Base-by-base conservation (phyloP, 2,329 filamentous ascomycete genomes). In the Thermomyces lanuginosus region DNA sequence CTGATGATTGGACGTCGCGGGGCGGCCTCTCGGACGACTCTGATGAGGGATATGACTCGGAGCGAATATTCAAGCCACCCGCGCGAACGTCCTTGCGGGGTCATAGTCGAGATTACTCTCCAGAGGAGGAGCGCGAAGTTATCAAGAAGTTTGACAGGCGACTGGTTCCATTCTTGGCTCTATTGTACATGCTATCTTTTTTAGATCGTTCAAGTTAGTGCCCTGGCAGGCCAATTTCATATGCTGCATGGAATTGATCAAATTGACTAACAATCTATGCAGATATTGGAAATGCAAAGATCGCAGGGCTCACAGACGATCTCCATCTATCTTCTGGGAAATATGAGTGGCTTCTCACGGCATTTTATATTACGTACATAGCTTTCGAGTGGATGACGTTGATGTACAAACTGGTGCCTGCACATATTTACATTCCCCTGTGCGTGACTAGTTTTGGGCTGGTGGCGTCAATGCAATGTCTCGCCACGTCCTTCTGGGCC, bases 151-250 rank as follows among this genome's bases (percentile, higher is more conserved):
- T 92, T 39, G 83, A 92, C 48, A 63, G 69, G 30, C 69, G 66
- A 36, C 63, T 93, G 28, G 80, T 92, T 4, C 49, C 79, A 1
- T 91, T 92, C 46, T 65, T 92, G 36, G 77, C 80, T 7, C 48
- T 86, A 32, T 62, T 92, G 8, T 93, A 89, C 47, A 67, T 91
- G 61, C 60, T 92, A 35, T 77, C 74, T 36, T 92, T 92, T 46
- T 55, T 92, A 37, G 83, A 92, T 50, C 66, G 83, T 38, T 84
- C 79, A 10, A 92, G 80, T 83, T 59, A 35, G 64, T 57, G 31
- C 13, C 30, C 23, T 8, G 15, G 24, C 24, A 14, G 11, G 18
- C 6, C 24, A 4, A 13, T 14, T 19, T 12, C 16, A 29, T 20
- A 8, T 10, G 14, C 20, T 8, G 8, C 7, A 4, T 16, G 7